A percentile compares a stretch with the other conserved stretches of the same genome.
These are phyloP conservation scores for Pugionium dolabratum DNA, from an alignment of 345 rosid genomes.

Conservation along the genomic window DNA sequence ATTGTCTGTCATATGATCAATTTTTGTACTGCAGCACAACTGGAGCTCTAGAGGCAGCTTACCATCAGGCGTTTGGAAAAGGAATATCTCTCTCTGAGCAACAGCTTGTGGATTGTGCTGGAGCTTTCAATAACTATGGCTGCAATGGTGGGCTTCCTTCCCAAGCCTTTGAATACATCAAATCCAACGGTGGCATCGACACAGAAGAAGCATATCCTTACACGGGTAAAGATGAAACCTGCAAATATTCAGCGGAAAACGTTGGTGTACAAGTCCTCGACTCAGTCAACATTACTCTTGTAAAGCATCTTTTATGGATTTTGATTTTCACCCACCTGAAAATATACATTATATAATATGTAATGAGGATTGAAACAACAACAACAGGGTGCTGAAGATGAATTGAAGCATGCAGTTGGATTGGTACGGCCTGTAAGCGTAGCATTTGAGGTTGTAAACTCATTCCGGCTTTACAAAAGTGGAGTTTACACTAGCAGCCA, in stretches of 20 bases:
- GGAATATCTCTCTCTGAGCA: slow-evolving; percentile 86
- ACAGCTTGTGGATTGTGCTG: slow-evolving; percentile 98
- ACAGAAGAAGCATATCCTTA: slow-evolving; percentile 92
- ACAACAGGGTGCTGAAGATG: slow-evolving; percentile 88
- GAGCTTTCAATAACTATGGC: slow-evolving; percentile 84
- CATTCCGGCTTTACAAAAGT: slow-evolving; percentile 66
- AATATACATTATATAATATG: neutral
- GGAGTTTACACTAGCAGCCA: slow-evolving; percentile 75
- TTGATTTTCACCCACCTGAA: neutral
- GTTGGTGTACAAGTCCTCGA: slow-evolving; percentile 66
- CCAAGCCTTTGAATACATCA: slow-evolving; percentile 95
- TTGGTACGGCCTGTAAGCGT: slow-evolving; percentile 84
- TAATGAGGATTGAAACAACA: slow-evolving; percentile 16
- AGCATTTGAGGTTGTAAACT: slow-evolving; percentile 73
- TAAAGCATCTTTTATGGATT: slow-evolving; percentile 38
- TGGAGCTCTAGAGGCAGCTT: slow-evolving; percentile 99
- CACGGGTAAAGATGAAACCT: slow-evolving; percentile 54
- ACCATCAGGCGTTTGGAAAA: slow-evolving; percentile 87
- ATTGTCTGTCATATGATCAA: neutral
- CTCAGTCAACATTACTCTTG: slow-evolving; percentile 90
- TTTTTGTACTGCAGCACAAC: slow-evolving; percentile 62
- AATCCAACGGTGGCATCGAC: slow-evolving; percentile 90
- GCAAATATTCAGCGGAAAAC: slow-evolving; percentile 80
- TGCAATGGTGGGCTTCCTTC: slow-evolving; percentile 97
- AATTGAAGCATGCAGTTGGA: slow-evolving; percentile 91